phyloP scores from a whole-genome alignment of 768 basidiomycete species.

The Tricholoma hemisulphureum region DNA sequence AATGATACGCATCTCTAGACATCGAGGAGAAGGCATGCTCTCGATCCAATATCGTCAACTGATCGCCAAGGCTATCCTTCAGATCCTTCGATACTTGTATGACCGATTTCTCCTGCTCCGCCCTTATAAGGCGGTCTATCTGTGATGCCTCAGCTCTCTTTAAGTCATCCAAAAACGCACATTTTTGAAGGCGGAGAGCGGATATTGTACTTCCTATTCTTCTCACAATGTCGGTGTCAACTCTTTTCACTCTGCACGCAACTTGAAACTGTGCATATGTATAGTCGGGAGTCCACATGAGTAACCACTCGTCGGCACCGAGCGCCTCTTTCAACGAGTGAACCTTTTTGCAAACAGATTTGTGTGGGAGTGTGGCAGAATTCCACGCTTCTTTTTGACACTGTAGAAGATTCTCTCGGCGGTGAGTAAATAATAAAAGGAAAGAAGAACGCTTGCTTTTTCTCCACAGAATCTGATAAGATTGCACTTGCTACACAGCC shows the following conservation, averaged over 20 bases:
- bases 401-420: constrained; percentile 2
- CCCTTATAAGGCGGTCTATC: neutral
- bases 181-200: neutral
- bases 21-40: neutral
- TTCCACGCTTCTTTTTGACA: constrained; percentile 18
- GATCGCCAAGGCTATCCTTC: neutral
- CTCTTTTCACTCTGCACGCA: constrained; percentile 9
- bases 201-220: constrained; percentile 4
- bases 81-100: neutral
- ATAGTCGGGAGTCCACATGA: constrained; percentile 11
- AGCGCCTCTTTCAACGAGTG: constrained; percentile 8
- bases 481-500: constrained; percentile 14
- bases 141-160: neutral
- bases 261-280: constrained; percentile 10
- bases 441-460: constrained; percentile 2
- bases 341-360: constrained; percentile 11
- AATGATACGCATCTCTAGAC: neutral
- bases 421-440: neutral
- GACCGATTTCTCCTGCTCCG: neutral
- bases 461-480: constrained; percentile 15
- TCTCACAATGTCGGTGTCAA: constrained; percentile 6
- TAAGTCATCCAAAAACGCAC: neutral
- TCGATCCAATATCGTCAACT: neutral
- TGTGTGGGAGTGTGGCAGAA: constrained; percentile 9
- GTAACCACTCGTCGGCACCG: constrained; percentile 8